These are phyloP conservation scores for Tuber borchii DNA, from an alignment of 495 filamentous ascomycete genomes.

Conservation along the genomic window DNA sequence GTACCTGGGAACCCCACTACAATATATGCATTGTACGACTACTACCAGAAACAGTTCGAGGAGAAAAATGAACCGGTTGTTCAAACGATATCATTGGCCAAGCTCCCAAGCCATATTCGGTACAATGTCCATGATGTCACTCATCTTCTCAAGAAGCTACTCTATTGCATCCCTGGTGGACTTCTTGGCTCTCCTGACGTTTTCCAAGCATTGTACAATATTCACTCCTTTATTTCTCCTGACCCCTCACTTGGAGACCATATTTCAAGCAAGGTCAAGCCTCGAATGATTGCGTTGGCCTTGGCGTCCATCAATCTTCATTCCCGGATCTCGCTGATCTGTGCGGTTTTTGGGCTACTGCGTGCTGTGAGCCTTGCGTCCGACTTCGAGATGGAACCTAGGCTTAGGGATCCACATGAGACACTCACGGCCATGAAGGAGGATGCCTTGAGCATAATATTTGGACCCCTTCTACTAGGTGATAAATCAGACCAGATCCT, in stretches of 20 bases:
- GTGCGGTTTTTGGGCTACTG: conserved; percentile 59
- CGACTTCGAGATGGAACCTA: conserved; percentile 30
- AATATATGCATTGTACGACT: conserved; percentile 56
- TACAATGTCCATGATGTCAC: conserved; percentile 62
- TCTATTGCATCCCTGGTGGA: conserved; percentile 65
- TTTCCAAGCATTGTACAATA: conserved; percentile 59
- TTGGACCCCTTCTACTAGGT: conserved; percentile 58
- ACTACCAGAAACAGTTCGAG: conserved; percentile 51
- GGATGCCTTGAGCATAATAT: conserved; percentile 56
- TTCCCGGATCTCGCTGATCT: conserved; percentile 58
- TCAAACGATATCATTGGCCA: conserved; percentile 51
- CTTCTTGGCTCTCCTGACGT: conserved; percentile 62
- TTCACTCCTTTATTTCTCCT: conserved; percentile 53
- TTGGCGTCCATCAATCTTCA: conserved; percentile 53
- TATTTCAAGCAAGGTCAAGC: conserved; percentile 51
- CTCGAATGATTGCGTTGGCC: conserved; percentile 59
- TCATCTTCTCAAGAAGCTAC: conserved; percentile 62
- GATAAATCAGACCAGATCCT: conserved; percentile 45
- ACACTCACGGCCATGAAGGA: conserved; percentile 53
- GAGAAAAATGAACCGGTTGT: conserved; percentile 48
- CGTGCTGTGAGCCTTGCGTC: conserved; percentile 35
- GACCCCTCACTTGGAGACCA: conserved; percentile 49
- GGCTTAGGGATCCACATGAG: conserved; percentile 33
- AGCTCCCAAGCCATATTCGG: conserved; percentile 52
- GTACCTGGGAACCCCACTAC: conserved; percentile 54